Base-by-base conservation (phyloP, 2,329 filamentous ascomycete species). In the Aspergillus ibericus region DNA sequence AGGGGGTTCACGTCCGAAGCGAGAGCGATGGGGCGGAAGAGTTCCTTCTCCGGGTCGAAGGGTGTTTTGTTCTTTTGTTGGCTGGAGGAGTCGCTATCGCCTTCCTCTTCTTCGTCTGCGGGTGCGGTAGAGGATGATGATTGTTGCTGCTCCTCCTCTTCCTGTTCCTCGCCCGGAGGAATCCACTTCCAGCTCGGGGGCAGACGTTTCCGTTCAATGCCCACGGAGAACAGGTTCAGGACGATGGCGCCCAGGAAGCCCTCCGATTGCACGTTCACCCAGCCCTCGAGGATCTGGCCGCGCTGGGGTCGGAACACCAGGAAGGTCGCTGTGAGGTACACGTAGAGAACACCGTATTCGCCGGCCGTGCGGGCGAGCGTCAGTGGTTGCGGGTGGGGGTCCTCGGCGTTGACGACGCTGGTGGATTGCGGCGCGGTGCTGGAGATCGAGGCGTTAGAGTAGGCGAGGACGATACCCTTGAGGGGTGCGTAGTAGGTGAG, bases 171-270 rank as follows among this genome's bases (percentile, higher is more conserved):
- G n/a, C 76, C 77, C 8, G 86, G 82, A 10, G 87, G 85, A 15
- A 91, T 82, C 89, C 92, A 98, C 61, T 80, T 86, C 95, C 93
- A 99, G 22, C 84, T 83, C 13, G 79, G 75, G 0, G 95, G 95
- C 15, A 99, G 80, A 35, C 91, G 83, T 60, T 85, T 85, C 20
- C 88, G 83, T 68, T 93, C 89, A 59, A 99, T 90, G 44, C 89
- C 91, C 1, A 93, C 91, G 66, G 95, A 96, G 82, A 98, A 98
- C 64, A 92, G 86, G 74, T 93, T 93, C 77, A 92, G 93, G 73
- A 92, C 95, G 10, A 96, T 86, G 2, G 97, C 84, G 18, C 93
- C 93, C 6, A 99, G 83, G 70, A 97, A 92, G 6, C 91, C 92
- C 66, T 95, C 91, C 49, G 89, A 93, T 72, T 96, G 91, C 29